Base-by-base conservation (phyloP, 2,329 filamentous ascomycete genomes). In the Ascochyta pisi region DNA sequence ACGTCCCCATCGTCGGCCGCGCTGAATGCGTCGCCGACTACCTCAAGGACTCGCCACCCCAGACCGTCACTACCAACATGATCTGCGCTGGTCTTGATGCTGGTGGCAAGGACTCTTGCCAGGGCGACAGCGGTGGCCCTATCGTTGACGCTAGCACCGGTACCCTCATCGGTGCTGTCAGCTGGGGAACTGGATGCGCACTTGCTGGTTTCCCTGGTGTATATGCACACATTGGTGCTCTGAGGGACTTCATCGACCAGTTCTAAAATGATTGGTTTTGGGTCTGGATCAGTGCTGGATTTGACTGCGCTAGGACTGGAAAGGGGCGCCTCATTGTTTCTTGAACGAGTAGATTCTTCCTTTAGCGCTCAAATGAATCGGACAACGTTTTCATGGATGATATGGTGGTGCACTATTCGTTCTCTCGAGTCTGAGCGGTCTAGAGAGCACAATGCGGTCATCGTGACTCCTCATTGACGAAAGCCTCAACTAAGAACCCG, bases 41-140 rank as follows among this genome's bases (percentile, higher is more conserved):
- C 52, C 39, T 41, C 48, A 16, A n/a, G 15, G 43, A 53, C 23
- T 15, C 15, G 1, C 50, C 43, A 0, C 44, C 44, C 7, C 39
- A 48, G 43, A n/a, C 8, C 12, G 37, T 39, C 37, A 24, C 19
- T 13, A 15, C 31, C 59, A 50, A 57, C 54, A 69, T 69, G 67
- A 57, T 64, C 53, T 69, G 67, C 43, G 67, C 67, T 22, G 67
- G 63, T 33, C 6, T 50, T 12, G 12, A 54, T 3, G 40, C 43
- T n/a, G 65, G 65, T 52, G 67, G 65, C 45, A 63, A 62, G 54
- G 67, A 69, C 60, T 68, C 65, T 31, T 69, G 67, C 65, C 65
- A 68, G 63, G 67, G 67, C 44, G 67, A 69, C 63, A 57, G 51
- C 48, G 67, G 67, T 45, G 67, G 67, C 45, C 67, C 67, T 29